phyloP scores from a whole-genome alignment of 2,329 filamentous ascomycete species.

The Beauveria sp. region DNA sequence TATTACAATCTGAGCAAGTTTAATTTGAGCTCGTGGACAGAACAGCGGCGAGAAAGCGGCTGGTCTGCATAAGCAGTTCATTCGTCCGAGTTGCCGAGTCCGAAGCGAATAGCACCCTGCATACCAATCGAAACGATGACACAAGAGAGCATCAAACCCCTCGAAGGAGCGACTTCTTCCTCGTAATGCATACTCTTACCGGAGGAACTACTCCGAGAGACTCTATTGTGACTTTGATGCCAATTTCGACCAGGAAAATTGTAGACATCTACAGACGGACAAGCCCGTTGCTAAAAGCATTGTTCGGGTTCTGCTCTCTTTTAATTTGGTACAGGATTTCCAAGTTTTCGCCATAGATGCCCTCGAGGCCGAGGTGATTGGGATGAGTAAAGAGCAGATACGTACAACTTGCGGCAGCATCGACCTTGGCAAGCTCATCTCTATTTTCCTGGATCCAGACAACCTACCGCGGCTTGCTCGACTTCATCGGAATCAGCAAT shows the following conservation, averaged over 20 bases:
- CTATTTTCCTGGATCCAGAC: constrained; percentile 18
- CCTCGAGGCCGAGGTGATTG: constrained; percentile 19
- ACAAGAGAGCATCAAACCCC: too few species aligned
- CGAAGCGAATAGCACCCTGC: not conserved
- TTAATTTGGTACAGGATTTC: constrained; percentile 19
- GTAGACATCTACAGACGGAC: not conserved
- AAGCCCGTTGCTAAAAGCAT: constrained; percentile 23
- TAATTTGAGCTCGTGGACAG: too few species aligned
- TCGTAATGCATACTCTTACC: not conserved
- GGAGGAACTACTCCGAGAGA: too few species aligned
- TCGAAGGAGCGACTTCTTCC: not conserved
- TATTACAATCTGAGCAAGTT: not conserved
- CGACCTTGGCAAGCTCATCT: constrained; percentile 16
- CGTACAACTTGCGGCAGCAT: constrained; percentile 20
- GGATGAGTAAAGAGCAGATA: constrained; percentile 25
- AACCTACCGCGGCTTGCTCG: constrained; percentile 15
- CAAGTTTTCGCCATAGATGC: constrained; percentile 24
- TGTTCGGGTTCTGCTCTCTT: constrained; percentile 26
- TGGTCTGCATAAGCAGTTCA: not conserved
- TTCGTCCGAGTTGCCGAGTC: not conserved
- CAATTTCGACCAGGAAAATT: not conserved
- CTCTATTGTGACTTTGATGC: too few species aligned
- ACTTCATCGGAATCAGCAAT: constrained; percentile 17
- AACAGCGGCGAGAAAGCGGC: not conserved
- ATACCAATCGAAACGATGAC: too few species aligned